phyloP scores from a whole-genome alignment of 768 basidiomycete species.

The Boletales sp. region DNA sequence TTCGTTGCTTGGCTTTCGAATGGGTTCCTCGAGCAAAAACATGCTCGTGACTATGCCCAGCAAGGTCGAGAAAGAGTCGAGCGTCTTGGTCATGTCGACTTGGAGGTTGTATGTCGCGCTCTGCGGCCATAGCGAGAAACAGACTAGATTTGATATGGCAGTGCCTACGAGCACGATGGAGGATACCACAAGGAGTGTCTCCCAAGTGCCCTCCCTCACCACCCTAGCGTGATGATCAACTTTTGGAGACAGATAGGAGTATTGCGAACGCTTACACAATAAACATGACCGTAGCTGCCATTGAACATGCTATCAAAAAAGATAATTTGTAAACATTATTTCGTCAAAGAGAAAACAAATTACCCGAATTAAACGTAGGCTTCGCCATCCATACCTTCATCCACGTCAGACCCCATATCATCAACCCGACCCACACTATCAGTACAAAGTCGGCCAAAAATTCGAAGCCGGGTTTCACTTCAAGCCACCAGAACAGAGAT shows the following conservation, averaged over 20 bases:
- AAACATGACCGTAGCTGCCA: constrained; percentile 81
- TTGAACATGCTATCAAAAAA: constrained; percentile 63
- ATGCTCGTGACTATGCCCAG: constrained; percentile 76
- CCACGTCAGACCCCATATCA: constrained; percentile 83
- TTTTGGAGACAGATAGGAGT: not conserved
- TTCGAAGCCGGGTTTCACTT: constrained; percentile 64
- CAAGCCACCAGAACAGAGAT: constrained; percentile 76
- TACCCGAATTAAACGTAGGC: constrained; percentile 87
- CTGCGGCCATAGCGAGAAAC: constrained; percentile 80
- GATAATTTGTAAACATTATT: not conserved
- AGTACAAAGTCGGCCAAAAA: constrained; percentile 72
- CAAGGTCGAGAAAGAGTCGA: constrained; percentile 87
- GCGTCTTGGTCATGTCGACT: constrained; percentile 75
- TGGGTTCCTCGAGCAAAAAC: constrained; percentile 76
- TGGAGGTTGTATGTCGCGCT: constrained; percentile 83
- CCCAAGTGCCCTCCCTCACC: constrained; percentile 84
- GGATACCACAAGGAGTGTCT: constrained; percentile 68
- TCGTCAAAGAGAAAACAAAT: constrained; percentile 5
- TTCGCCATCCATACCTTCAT: constrained; percentile 89
- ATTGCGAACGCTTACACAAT: constrained; percentile 56
- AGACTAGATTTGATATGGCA: constrained; percentile 76
- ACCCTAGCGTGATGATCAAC: constrained; percentile 42
- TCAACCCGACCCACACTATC: constrained; percentile 79
- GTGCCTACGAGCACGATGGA: constrained; percentile 78
- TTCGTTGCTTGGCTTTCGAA: constrained; percentile 52